A percentile compares a stretch with the other conserved stretches of the same genome.
These are phyloP conservation scores for Strobilomyces echinocephalus DNA, from an alignment of 768 basidiomycete genomes.

Conservation along the genomic window DNA sequence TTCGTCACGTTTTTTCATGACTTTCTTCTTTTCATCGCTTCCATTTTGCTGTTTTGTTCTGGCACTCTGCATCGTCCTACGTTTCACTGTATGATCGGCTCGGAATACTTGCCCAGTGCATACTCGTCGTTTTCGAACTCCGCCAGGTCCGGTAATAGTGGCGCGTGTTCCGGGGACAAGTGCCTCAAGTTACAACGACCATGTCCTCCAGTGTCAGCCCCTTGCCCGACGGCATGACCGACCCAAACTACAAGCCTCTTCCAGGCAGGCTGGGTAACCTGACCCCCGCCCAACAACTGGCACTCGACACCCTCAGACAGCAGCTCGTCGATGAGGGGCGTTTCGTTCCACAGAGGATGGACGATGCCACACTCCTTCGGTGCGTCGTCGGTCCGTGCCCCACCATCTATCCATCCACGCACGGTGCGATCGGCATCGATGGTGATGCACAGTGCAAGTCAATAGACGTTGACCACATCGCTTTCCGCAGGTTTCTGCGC, in stretches of 20 bases:
- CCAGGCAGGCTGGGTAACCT: slow-evolving; percentile 83
- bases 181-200: not conserved
- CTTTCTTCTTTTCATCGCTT: slow-evolving; percentile 1
- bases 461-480: not conserved
- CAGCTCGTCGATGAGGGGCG: slow-evolving; percentile 56
- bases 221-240: slow-evolving; percentile 55
- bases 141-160: too few species aligned
- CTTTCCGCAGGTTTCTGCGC: slow-evolving; percentile 66
- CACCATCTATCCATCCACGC: not conserved
- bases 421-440: slow-evolving; percentile 14
- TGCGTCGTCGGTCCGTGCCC: slow-evolving; percentile 25
- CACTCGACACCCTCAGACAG: slow-evolving; percentile 64
- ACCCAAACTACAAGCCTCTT: slow-evolving; percentile 59
- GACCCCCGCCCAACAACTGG: slow-evolving; percentile 52
- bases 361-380: slow-evolving; percentile 67
- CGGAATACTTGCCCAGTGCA: slow-evolving; percentile 10
- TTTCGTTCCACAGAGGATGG: slow-evolving; percentile 63
- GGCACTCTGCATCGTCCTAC: slow-evolving; percentile 8
- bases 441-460: not conserved
- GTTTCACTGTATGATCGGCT: slow-evolving; percentile 18
- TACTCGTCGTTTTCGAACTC: slow-evolving; percentile 12
- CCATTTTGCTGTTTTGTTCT: slow-evolving; percentile 7
- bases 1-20: slow-evolving; percentile 17
- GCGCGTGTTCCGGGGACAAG: not conserved
- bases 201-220: slow-evolving; percentile 45